phyloP scores from a whole-genome alignment of 345 rosid species.

The Pseudoturritis turrita region DNA sequence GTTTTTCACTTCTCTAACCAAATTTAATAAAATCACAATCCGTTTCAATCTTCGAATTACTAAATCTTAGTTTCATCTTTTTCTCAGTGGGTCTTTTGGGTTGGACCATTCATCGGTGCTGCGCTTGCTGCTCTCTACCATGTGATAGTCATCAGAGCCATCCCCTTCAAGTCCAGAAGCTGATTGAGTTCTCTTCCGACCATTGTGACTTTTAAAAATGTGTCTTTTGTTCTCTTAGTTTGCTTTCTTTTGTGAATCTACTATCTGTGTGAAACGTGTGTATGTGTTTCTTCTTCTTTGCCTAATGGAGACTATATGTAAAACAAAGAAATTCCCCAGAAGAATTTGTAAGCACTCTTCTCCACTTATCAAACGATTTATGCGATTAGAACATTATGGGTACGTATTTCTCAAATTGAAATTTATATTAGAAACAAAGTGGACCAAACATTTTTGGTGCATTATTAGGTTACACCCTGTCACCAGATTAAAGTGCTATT shows the following conservation, averaged over 20 bases:
- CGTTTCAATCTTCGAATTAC: neutral
- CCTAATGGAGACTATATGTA: conserved; percentile 9
- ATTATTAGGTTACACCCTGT: neutral
- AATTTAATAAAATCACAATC: neutral
- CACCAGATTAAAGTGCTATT: neutral
- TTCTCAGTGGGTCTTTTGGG: conserved; percentile 52
- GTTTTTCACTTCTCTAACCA: neutral
- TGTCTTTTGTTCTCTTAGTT: conserved; percentile 19
- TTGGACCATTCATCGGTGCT: conserved; percentile 57
- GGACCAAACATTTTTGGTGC: conserved; percentile 23
- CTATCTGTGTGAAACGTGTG: conserved; percentile 14
- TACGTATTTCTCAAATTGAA: neutral
- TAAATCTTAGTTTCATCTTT: neutral
- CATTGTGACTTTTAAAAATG: neutral
- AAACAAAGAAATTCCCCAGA: conserved; percentile 4
- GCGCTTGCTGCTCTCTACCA: conserved; percentile 54
- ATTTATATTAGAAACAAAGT: neutral
- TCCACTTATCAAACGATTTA: neutral
- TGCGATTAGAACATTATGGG: neutral
- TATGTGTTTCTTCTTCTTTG: conserved; percentile 17
- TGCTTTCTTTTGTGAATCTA: conserved; percentile 22
- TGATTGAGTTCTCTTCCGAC: neutral
- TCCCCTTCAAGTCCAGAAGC: conserved; percentile 42
- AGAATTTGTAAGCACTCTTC: neutral
- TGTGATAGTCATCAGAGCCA: conserved; percentile 50